Evolutionary conservation across 345 rosid genomes (phyloP).

Genomic region (Laguncularia racemosa): DNA sequence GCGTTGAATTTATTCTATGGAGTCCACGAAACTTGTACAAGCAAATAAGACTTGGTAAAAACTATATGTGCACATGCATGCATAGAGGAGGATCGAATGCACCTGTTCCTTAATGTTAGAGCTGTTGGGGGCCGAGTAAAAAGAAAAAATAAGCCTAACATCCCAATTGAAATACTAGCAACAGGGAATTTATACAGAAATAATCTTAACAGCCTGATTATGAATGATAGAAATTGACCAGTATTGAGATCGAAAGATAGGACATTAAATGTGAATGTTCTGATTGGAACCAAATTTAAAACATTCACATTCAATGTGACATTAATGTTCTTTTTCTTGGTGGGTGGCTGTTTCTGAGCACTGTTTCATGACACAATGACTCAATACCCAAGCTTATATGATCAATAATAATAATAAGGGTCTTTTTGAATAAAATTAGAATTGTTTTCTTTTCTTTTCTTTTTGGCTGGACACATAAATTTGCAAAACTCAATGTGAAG

Average conservation of each 20-base stretch:
- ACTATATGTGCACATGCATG: neutral
- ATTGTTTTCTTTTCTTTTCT: slow-evolving; percentile 36
- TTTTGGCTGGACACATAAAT: slow-evolving; percentile 16
- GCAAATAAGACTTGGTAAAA: no score
- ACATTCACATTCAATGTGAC: slow-evolving; percentile 3
- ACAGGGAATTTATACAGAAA: no score
- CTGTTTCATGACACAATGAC: neutral
- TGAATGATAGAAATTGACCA: no score
- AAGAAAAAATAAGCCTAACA: neutral
- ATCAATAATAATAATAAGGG: neutral
- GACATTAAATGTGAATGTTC: no score
- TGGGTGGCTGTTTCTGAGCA: slow-evolving; percentile 10
- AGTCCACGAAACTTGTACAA: no score
- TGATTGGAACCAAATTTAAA: no score
- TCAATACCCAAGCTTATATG: neutral
- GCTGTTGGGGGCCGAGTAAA: neutral
- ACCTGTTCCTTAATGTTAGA: neutral
- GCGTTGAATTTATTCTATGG: no score
- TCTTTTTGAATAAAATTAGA: slow-evolving; percentile 1
- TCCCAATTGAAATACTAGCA: no score
- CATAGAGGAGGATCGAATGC: neutral
- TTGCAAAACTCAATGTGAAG: slow-evolving; percentile 20
- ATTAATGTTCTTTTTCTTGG: neutral
- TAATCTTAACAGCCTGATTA: no score
- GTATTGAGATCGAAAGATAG: no score